A percentile compares a stretch with the other conserved stretches of the same genome.
Evolutionary conservation across 805 yeast genomes (phyloP).

Genomic region (Yamadazyma kitorensis): DNA sequence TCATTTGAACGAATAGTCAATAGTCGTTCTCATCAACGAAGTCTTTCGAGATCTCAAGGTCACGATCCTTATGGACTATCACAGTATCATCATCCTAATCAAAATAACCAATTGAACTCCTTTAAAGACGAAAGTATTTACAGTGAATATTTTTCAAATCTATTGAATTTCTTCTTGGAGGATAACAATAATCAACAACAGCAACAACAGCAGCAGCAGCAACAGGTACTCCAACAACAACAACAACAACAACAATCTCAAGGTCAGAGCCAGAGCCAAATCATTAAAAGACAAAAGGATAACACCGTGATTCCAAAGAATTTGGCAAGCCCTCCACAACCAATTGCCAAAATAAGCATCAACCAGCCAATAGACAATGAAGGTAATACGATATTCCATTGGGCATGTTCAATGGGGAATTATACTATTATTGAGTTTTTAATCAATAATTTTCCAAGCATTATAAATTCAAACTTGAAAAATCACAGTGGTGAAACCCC

Average conservation of each 20-base stretch:
- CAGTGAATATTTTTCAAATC: slow-evolving; percentile 39
- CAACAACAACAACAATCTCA: background rate
- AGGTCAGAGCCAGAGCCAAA: background rate
- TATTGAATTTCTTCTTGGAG: slow-evolving; percentile 53
- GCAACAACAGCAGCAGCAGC: slow-evolving; percentile 1
- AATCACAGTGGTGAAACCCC: slow-evolving; percentile 89
- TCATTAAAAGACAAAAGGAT: slow-evolving; percentile 10
- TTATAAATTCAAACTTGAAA: slow-evolving; percentile 67
- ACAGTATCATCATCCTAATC: slow-evolving; percentile 38
- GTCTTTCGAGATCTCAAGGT: slow-evolving; percentile 17
- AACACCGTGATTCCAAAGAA: slow-evolving; percentile 29
- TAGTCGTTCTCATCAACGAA: slow-evolving; percentile 11
- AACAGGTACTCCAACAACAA: no score
- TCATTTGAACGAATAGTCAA: slow-evolving; percentile 30
- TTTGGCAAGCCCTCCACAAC: slow-evolving; percentile 54
- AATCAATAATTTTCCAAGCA: slow-evolving; percentile 57
- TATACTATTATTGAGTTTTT: slow-evolving; percentile 62
- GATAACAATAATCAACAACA: slow-evolving; percentile 26
- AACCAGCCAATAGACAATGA: slow-evolving; percentile 90
- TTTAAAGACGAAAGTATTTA: slow-evolving; percentile 23
- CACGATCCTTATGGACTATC: slow-evolving; percentile 37
- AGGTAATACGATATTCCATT: slow-evolving; percentile 91
- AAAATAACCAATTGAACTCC: slow-evolving; percentile 14
- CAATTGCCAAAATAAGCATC: slow-evolving; percentile 53
- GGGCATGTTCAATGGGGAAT: slow-evolving; percentile 93